phyloP scores from a whole-genome alignment of 106 monocot genomes.

The Vanilla planifolia region DNA sequence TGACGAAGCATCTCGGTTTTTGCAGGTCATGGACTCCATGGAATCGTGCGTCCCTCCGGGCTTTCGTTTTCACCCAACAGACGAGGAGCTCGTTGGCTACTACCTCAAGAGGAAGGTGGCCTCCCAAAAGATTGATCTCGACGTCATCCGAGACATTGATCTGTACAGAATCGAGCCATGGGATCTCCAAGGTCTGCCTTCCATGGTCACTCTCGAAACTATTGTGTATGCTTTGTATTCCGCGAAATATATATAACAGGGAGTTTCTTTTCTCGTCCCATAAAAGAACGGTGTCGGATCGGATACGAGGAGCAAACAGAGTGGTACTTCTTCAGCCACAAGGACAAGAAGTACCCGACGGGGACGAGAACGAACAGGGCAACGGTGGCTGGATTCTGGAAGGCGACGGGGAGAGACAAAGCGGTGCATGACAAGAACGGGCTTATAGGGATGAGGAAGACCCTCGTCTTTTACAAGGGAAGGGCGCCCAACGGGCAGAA shows the following conservation, averaged over 20 bases:
- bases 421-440: constrained; percentile 47
- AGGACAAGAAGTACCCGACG: constrained; percentile 93
- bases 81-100: constrained; percentile 61
- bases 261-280: no score
- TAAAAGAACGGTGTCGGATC: constrained; percentile 52
- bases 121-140: constrained; percentile 50
- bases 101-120: constrained; percentile 66
- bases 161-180: constrained; percentile 23
- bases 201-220: not conserved
- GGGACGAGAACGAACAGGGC: constrained; percentile 90
- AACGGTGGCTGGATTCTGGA: constrained; percentile 84
- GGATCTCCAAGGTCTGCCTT: constrained; percentile 20
- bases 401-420: constrained; percentile 84
- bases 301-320: constrained; percentile 68
- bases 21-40: constrained; percentile 16
- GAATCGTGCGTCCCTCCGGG: constrained; percentile 21
- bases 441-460: constrained; percentile 88
- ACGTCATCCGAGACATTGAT: constrained; percentile 54
- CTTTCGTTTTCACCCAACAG: constrained; percentile 38
- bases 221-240: no score
- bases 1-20: no score
- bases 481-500: constrained; percentile 82
- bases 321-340: constrained; percentile 99
- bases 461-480: constrained; percentile 81
- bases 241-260: no score